Base-by-base conservation (phyloP, 2,329 filamentous ascomycete species). In the Aspergillus felis region DNA sequence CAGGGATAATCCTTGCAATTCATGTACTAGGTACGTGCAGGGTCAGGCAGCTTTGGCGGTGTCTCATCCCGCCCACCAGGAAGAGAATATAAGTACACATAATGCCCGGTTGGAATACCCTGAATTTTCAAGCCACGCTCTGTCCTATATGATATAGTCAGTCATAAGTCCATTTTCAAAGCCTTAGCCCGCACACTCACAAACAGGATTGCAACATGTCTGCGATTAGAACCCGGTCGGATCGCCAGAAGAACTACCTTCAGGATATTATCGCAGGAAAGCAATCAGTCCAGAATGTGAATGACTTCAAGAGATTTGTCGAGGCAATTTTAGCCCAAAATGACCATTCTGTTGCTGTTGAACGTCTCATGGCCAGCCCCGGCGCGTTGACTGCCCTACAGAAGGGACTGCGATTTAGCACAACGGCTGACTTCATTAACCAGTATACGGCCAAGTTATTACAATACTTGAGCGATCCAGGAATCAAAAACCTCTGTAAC, bases 401-500 rank as follows among this genome's bases (percentile, higher is more conserved):
- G 53, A 63, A 66, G 8, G 72, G 74, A 2, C 62, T 84, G 38
- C 71, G 81, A 49, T 76, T 81, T 57, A 74, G 81, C 57, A 61
- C 70, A 3, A 76, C 78, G 1, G 48, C 64, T 8, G 49, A 57
- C 1, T 84, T 83, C 64, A 64, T 84, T 48, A 82, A 82, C 55
- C 35, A 54, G 50, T 59, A 56, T 4, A 73, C 71, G 0, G 60
- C 78, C 0, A 62, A 64, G 0, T 75, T 81, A 44, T 57, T 81
- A 22, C 57, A 46, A 0, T 79, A 74, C 57, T 57, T 83, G 1
- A 67, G 74, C 0, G 70, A 78, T 49, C 76, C 79, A 1, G 67
- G 63, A 0, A 61, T 86, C 50, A 82, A 82, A 58, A 70, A 76
- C 27, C 64, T 85, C 2, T 79, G 76, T 54, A 75, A 76, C 51